Base-by-base conservation (phyloP, 2,329 filamentous ascomycete genomes). In the Colletotrichum tabaci region DNA sequence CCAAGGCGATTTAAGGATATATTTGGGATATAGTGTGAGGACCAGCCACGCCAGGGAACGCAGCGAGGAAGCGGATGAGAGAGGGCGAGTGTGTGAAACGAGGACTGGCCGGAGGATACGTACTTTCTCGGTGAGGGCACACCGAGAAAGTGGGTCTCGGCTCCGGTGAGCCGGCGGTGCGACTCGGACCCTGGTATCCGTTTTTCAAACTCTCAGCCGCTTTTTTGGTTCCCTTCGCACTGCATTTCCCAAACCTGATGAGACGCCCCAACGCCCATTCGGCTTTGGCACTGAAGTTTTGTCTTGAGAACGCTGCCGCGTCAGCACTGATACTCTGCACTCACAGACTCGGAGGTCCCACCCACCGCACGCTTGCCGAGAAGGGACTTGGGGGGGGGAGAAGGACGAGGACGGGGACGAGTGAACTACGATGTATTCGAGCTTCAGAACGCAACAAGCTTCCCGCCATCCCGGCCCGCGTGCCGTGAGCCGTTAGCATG, bases 401-500 rank as follows among this genome's bases (percentile, higher is more conserved):
- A 5, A 30, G 30, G 8, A 30, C 30, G 30, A 30, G 8, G 8
- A 30, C 30, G 7, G 30, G 30, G 30, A 30, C 26, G 15, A 52
- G 21, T 21, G 38, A 10, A 26, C 47, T n/a, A 26, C 26, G 26
- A 26, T 26, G 26, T 26, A 26, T 44, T 21, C 47, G 38, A 63
- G 61, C 61, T 21, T 55, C 38, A 46, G 49, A 30, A n/a, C 21
- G 35, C 53, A 18, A 52, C 18, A 49, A 55, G 47, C 62, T 42
- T 42, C 58, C 46, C 47, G 30, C 46, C 52, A 9, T 49, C 46
- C 61, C 49, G 49, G 47, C 21, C 47, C 21, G 49, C 21, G 47
- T 53, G 49, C 61, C 49, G 61, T 38, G 49, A 8, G 21, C 61
- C 49, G 61, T 18, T 35, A 8, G 38, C 61, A 63, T 42, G 61